These are phyloP conservation scores for Amborella trichopoda DNA, from an alignment of 164 flowering plant genomes.

Conservation along the genomic window DNA sequence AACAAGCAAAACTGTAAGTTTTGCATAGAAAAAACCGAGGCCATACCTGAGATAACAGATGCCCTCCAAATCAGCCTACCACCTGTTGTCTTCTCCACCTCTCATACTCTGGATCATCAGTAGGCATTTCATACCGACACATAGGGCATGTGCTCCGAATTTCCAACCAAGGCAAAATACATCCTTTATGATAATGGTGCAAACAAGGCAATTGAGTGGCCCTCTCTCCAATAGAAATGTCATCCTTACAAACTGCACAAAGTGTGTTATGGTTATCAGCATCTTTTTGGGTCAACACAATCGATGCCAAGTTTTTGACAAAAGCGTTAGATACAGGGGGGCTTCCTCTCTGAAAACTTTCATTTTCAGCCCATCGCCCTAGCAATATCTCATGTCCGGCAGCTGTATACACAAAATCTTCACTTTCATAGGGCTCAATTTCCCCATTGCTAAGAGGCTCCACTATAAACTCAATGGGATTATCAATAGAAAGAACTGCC, in stretches of 20 bases:
- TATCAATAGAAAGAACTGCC: conserved; percentile 32
- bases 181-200: conserved; percentile 67
- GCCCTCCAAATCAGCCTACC: no score
- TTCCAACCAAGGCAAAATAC: conserved; percentile 70
- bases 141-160: conserved; percentile 81
- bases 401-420: conserved; percentile 15
- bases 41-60: no score
- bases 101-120: conserved; percentile 66
- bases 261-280: conserved; percentile 14
- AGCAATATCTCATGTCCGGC: conserved; percentile 28
- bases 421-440: conserved; percentile 12
- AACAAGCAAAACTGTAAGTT: no score
- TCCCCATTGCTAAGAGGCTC: conserved; percentile 9
- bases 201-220: conserved; percentile 50
- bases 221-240: conserved; percentile 25
- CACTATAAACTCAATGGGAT: conserved; percentile 20
- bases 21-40: no score
- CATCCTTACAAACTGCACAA: conserved; percentile 74
- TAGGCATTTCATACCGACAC: conserved; percentile 72
- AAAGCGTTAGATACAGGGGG: conserved; percentile 46
- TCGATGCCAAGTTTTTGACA: conserved; percentile 34
- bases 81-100: conserved; percentile 17
- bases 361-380: conserved; percentile 30
- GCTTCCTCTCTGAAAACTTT: conserved; percentile 25
- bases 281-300: conserved; percentile 22